Evolutionary conservation across 169 alveolate species (phyloP).

Genomic region (Eimeria sp.): DNA sequence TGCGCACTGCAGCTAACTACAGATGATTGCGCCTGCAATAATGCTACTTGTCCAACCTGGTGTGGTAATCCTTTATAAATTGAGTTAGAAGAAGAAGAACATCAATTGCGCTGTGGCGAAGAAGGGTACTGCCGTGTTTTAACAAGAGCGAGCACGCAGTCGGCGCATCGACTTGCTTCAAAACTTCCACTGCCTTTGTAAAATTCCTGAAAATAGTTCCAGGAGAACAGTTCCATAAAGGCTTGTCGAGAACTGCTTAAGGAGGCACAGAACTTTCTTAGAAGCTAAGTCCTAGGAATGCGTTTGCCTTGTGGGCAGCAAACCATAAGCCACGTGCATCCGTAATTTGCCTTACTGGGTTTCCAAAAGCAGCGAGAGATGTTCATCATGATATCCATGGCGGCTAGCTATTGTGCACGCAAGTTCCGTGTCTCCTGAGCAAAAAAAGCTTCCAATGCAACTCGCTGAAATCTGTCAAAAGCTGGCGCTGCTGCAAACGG

Average conservation of each 20-base stretch:
- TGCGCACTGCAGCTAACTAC: conserved; percentile 11
- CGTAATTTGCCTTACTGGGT: neutral
- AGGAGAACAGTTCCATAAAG: neutral
- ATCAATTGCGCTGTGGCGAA: conserved; percentile 68
- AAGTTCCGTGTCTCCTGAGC: conserved; percentile 77
- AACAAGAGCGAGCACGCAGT: conserved; percentile 79
- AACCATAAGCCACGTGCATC: neutral
- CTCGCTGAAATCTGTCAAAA: neutral
- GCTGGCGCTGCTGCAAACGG: too few species aligned
- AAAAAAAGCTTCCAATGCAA: neutral
- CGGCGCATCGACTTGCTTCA: conserved; percentile 81
- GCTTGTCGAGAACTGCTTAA: neutral
- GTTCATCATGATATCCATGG: conserved; percentile 79
- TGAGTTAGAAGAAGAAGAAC: conserved; percentile 57
- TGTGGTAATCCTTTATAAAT: conserved; percentile 58
- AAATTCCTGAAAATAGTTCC: neutral
- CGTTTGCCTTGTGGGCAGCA: neutral
- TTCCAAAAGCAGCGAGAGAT: conserved; percentile 70
- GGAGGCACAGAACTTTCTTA: neutral
- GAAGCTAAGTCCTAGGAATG: neutral
- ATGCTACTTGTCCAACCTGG: conserved; percentile 58
- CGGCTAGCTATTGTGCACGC: conserved; percentile 77
- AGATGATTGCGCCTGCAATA: neutral
- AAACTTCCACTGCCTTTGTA: conserved; percentile 48
- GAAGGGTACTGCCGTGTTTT: conserved; percentile 70